Evolutionary conservation across 139 green algal species (phyloP).

Genomic region (Auxenochlorella protothecoides): DNA sequence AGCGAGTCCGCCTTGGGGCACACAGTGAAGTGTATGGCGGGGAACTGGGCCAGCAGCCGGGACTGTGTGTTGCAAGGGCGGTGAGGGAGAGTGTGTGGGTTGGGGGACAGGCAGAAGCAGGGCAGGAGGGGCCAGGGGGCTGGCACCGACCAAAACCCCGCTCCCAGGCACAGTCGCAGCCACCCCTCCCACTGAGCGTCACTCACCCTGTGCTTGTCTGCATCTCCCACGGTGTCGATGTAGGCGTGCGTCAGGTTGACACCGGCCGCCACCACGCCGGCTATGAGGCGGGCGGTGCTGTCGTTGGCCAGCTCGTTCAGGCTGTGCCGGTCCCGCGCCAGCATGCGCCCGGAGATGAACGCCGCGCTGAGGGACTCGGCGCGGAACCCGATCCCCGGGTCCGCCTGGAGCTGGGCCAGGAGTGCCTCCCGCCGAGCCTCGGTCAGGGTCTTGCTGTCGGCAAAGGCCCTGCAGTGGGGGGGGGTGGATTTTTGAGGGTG

Average conservation of each 20-base stretch:
- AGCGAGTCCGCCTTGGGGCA: slow-evolving; percentile 75
- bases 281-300: slow-evolving; percentile 54
- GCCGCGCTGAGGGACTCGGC: slow-evolving; percentile 56
- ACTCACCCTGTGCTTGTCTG: slow-evolving; percentile 25
- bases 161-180: background rate
- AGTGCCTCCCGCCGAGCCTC: slow-evolving; percentile 52
- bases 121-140: too few relatives aligned
- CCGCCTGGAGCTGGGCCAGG: slow-evolving; percentile 44
- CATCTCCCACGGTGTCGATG: slow-evolving; percentile 89
- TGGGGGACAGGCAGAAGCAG: background rate
- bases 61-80: background rate
- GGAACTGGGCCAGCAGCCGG: slow-evolving; percentile 28
- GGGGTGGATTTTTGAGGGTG: slow-evolving; percentile 9
- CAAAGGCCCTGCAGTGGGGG: slow-evolving; percentile 30
- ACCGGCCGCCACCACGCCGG: slow-evolving; percentile 41
- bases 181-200: background rate
- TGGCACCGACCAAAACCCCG: too few relatives aligned
- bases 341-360: slow-evolving; percentile 49
- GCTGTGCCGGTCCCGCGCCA: slow-evolving; percentile 26
- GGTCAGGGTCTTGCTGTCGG: slow-evolving; percentile 75
- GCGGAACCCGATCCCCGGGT: slow-evolving; percentile 42
- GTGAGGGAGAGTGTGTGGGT: background rate
- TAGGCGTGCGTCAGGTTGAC: slow-evolving; percentile 69
- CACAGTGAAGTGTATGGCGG: slow-evolving; percentile 54
- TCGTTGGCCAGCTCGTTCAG: slow-evolving; percentile 66